Evolutionary conservation across 164 flowering plant genomes (phyloP), one percentile per base, ranked within the genome.

Genomic region (Hamamelis virginiana): DNA sequence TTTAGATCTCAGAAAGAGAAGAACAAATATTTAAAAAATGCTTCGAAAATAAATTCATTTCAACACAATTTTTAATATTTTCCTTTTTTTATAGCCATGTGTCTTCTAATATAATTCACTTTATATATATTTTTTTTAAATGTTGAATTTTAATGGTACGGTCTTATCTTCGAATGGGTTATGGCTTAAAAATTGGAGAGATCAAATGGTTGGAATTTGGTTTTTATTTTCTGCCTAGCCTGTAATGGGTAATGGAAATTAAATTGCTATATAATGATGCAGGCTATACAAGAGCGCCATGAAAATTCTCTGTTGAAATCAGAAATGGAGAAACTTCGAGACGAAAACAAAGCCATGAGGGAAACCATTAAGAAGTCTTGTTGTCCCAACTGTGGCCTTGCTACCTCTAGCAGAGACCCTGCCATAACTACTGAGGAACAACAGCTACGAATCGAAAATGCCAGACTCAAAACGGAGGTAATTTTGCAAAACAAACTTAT

Each of bases 281-380:
- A 96, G 99, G 97, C 99, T 9, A 85, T 96, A 70, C 99, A 96
- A 78, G 99, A 96, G 75, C 87, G 99, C 18, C 99, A 96, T 78
- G 98, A 96, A 70, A 96, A 96, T 60, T 90, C 99, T 3, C 66
- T 96, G 69, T 61, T 96, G 78, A 96, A 93, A 71, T 46, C 83
- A n/a, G 99, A 96, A 66, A 78, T 96, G 70, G 99, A 96, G 28
- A 96, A 88, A 69, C 90, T 96, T 5, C 71, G 87, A 15, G 94
- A 93, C 0, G 94, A 96, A 53, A 93, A 86, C 61, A 87, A 87
- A 57, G 71, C 76, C 63, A 78, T 96, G 86, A 91, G 99, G 60
- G 97, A 91, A 75, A 73, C 79, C n/a, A 76, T 84, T 1, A 84
- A 86, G 72, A 91, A 83, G 61, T 65, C 90, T 55, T 84, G 86